A percentile compares a stretch with the other conserved stretches of the same genome.
These are phyloP conservation scores for Teratosphaeriaceae sp. DNA, from an alignment of 2,329 filamentous ascomycete genomes.

Conservation along the genomic window DNA sequence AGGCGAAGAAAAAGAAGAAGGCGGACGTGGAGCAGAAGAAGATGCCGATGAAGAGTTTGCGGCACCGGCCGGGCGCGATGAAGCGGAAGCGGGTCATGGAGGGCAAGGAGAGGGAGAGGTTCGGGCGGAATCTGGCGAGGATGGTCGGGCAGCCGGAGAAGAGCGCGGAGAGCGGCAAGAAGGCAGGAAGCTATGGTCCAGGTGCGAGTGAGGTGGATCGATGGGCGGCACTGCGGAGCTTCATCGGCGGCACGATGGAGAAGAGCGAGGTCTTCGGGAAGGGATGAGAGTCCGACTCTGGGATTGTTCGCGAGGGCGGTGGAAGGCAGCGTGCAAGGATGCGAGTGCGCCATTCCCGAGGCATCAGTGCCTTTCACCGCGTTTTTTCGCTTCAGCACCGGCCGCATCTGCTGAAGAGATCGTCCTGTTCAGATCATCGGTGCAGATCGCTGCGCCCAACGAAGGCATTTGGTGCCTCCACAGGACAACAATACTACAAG, in stretches of 20 bases:
- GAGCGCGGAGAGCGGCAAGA: not conserved
- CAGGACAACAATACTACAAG: too few relatives aligned
- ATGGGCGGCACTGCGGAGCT: conserved; percentile 76
- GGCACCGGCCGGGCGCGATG: conserved; percentile 68
- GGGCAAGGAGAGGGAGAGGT: conserved; percentile 72
- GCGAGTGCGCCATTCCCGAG: too few relatives aligned
- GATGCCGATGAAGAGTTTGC: conserved; percentile 67
- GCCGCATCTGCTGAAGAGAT: too few relatives aligned
- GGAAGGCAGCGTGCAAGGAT: too few relatives aligned
- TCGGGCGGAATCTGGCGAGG: conserved; percentile 74
- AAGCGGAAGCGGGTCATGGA: conserved; percentile 79
- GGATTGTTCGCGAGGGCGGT: too few relatives aligned
- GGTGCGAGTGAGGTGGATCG: conserved; percentile 45
- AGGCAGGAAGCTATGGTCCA: conserved; percentile 1
- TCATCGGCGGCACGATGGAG: conserved; percentile 84
- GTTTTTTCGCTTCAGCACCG: too few relatives aligned
- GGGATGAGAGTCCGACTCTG: too few relatives aligned
- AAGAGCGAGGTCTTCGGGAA: conserved; percentile 67
- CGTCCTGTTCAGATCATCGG: too few relatives aligned
- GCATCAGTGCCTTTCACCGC: too few relatives aligned
- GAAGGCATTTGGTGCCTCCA: too few relatives aligned
- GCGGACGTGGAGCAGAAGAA: conserved; percentile 47
- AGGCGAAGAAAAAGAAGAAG: conserved; percentile 12
- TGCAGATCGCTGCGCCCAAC: too few relatives aligned
- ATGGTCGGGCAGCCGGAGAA: conserved; percentile 39